These are phyloP conservation scores for Claviceps sorghi DNA, from an alignment of 2,329 filamentous ascomycete species.

Conservation along the genomic window DNA sequence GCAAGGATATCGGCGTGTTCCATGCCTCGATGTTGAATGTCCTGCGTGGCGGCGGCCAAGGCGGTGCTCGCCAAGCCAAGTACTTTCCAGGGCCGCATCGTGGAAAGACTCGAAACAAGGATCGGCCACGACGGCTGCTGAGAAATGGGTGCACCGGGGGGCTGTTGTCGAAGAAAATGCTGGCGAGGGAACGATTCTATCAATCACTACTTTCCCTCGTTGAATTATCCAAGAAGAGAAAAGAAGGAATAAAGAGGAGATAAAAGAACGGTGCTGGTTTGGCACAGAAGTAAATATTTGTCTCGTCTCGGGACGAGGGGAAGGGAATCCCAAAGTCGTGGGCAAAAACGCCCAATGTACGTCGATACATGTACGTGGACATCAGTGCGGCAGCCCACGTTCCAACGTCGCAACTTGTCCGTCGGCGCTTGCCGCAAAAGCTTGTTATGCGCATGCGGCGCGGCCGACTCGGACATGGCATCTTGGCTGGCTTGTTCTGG, in stretches of 20 bases:
- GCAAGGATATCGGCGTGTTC: background rate
- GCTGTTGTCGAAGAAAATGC: too few species aligned
- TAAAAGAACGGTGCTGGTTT: too few species aligned
- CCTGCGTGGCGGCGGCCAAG: background rate
- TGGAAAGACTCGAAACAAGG: background rate
- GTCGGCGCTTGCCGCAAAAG: background rate
- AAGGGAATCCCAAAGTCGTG: background rate
- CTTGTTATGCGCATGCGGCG: background rate
- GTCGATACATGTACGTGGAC: background rate
- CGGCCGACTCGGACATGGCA: background rate
- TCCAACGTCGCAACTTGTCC: background rate
- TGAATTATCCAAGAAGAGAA: background rate
- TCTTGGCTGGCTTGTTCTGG: too few species aligned
- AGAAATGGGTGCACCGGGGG: background rate
- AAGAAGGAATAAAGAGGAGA: background rate
- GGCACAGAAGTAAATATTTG: background rate
- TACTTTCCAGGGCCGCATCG: background rate
- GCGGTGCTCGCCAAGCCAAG: background rate
- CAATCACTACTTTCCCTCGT: background rate
- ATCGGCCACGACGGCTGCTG: background rate
- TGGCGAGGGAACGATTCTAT: background rate
- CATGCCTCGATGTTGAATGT: constrained; percentile 1
- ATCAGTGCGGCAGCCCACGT: background rate
- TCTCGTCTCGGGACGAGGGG: background rate
- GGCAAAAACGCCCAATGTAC: background rate